phyloP scores from a whole-genome alignment of 2,329 filamentous ascomycete genomes.

The Knufia fluminis region DNA sequence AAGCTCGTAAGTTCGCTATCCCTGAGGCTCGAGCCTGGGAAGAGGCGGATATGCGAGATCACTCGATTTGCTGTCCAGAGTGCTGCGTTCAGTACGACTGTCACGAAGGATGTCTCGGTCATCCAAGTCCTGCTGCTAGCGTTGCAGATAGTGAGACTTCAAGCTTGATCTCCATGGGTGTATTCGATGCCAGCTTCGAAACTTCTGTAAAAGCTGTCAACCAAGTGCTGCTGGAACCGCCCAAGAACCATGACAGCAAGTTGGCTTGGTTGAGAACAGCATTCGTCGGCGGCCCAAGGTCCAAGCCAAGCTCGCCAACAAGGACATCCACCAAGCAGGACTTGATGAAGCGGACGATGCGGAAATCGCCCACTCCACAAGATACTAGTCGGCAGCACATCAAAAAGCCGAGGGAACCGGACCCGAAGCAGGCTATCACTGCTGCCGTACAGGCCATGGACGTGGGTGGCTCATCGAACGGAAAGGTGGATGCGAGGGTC shows the following conservation, averaged over 20 bases:
- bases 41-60: conserved; percentile 10
- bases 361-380: background rate
- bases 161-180: background rate
- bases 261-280: conserved; percentile 10
- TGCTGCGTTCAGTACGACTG: conserved; percentile 20
- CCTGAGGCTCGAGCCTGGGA: background rate
- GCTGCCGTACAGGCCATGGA: background rate
- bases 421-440: background rate
- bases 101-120: conserved; percentile 22
- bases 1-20: too few species aligned
- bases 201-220: conserved; percentile 12
- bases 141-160: background rate
- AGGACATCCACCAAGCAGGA: background rate
- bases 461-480: background rate
- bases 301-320: conserved; percentile 11
- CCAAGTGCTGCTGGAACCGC: conserved; percentile 12
- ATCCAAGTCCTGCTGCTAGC: conserved; percentile 13
- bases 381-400: background rate
- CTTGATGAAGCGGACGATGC: background rate
- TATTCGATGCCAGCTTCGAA: conserved; percentile 10
- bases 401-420: background rate
- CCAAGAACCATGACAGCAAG: conserved; percentile 5
- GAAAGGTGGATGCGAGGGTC: background rate
- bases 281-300: conserved; percentile 6
- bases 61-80: conserved; percentile 19